Evolutionary conservation across 2,329 filamentous ascomycete genomes (phyloP), one percentile per base, ranked within the genome.

Genomic region (Incumbomyces delicatus): DNA sequence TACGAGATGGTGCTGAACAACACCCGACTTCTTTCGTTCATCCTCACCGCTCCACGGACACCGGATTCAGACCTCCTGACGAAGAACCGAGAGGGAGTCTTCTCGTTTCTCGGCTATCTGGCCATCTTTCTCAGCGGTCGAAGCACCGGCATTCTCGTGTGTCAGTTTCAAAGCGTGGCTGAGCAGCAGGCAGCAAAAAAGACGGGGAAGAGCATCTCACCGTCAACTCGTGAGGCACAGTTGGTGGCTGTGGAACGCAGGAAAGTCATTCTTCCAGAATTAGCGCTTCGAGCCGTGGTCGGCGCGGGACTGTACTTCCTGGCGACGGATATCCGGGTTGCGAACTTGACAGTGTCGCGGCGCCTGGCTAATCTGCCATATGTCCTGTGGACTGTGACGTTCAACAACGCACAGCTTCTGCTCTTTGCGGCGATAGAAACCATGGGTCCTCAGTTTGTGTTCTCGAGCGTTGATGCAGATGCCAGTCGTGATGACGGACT

Each of bases 1-100:
- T 95, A 96, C 66, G 84, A 96, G 64, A 62, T 84, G 6, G 69
- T 78, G 1, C 76, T 96, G 7, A 84, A 90, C 59, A 80, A 72
- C 46, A 94, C 87, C 0, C 67, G 71, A n/a, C 74, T 96, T 27
- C 88, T 92, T 59, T 76, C 77, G 7, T 96, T 81, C 61, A 83
- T 96, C 51, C 74, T 98, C 17, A 79, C 85, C 6, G 88, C 87
- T 1, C 86, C 87, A 5, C 80, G 92, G 3, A 68, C 68, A 1
- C 80, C 75, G 0, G 14, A 12, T 29, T 44, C 41, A 18, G 78
- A 88, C 58, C 70, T 95, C 12, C 64, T 98, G 5, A 90, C 87
- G 1, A 85, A 88, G 72, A 98, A 98, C 61, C 78, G 90, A 20
- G 92, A 98, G 64, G 92, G 92, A 0, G 75, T 98, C n/a, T 95